Evolutionary conservation across 176 grass and related monocot genomes (phyloP).

Genomic region (Bromus sterilis): DNA sequence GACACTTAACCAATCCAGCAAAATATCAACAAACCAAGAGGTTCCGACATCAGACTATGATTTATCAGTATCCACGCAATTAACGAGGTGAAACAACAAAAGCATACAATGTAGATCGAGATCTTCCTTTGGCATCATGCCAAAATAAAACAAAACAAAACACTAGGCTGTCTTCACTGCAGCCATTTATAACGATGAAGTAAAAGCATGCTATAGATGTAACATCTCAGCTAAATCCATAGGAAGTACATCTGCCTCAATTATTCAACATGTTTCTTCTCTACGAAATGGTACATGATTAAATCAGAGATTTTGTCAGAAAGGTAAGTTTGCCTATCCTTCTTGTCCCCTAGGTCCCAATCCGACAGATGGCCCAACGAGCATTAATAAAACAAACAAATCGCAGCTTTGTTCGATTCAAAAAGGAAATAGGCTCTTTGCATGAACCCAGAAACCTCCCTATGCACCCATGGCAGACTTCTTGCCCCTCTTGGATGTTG

Average conservation of each 20-base stretch:
- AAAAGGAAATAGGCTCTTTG: constrained; percentile 15
- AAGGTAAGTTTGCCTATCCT: constrained; percentile 16
- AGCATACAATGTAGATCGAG: neutral
- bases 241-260: constrained; percentile 5
- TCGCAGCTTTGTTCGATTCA: constrained; percentile 8
- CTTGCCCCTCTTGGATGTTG: constrained; percentile 35
- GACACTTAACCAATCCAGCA: too few relatives aligned
- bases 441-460: neutral
- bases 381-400: constrained; percentile 13
- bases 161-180: neutral
- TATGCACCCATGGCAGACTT: constrained; percentile 48
- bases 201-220: neutral
- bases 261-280: constrained; percentile 26
- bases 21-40: too few relatives aligned
- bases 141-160: neutral
- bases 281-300: neutral
- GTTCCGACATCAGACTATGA: too few relatives aligned
- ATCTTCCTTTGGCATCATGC: neutral
- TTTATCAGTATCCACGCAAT: too few relatives aligned
- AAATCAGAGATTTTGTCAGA: neutral
- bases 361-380: neutral
- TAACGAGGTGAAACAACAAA: too few relatives aligned
- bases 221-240: neutral
- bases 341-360: constrained; percentile 1
- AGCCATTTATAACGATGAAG: neutral